Evolutionary conservation across 139 green algal genomes (phyloP), one percentile per base, ranked within the genome.

Genomic region (Chlorella sp.): DNA sequence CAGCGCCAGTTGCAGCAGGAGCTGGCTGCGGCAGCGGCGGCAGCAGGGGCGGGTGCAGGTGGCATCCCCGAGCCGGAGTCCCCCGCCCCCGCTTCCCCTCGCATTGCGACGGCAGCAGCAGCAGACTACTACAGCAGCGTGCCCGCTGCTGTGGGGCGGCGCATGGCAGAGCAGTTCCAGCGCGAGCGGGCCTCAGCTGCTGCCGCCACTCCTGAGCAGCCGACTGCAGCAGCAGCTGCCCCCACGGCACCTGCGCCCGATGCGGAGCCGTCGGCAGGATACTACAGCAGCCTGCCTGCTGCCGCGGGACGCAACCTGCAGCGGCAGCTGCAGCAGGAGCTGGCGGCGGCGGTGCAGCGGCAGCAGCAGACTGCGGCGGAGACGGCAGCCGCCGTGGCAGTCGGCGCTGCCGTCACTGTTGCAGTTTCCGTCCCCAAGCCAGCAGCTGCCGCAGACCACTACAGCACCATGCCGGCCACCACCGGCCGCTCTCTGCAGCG

Each of bases 271-370:
- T 26, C 36, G 57, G n/a, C 60, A 30, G 57, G 16, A 15, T 89
- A 89, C 24, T 89, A 89, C 71, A 60, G 30, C 76, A 90, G 86
- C 60, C 53, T 90, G 76, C 86, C 86, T 24, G 86, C 86, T 24
- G 76, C 60, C 3, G 86, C 86, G 2, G 86, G 86, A 18, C 86
- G 86, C 42, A 57, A 36, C 37, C 61, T 90, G 86, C 57, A 78
- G 76, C 75, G 26, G 53, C 60, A 90, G 39, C 86, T 90, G 57
- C 77, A 79, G 24, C 22, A 75, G 48, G 18, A 90, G 53, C 76
- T 90, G 61, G 86, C 86, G 19, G 86, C 76, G 0, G 86, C 76
- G 2, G 86, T 37, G 53, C 48, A 48, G n/a, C 42, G 36, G 14
- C 42, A 39, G 82, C 82, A 36, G 34, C 26, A 36, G 28, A 3